These are phyloP conservation scores for Fomitiporia mediterranea DNA, from an alignment of 1,284 basidiomycete species.

Conservation along the genomic window DNA sequence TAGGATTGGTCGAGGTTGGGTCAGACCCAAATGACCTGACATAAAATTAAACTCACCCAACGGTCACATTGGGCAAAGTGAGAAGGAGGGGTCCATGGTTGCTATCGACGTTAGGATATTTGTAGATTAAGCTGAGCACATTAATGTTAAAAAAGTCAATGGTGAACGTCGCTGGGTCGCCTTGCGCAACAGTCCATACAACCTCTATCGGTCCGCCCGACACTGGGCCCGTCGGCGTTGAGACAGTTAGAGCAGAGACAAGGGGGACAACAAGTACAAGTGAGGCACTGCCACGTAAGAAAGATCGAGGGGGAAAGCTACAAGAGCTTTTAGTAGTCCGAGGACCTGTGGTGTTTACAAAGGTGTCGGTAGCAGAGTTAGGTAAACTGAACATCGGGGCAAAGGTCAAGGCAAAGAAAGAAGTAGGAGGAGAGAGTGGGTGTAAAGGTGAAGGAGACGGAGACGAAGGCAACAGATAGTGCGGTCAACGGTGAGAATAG, in stretches of 20 bases:
- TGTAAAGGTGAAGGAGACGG: too few relatives aligned
- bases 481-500: too few relatives aligned
- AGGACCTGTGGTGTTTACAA: too few relatives aligned
- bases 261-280: slow-evolving; percentile 40
- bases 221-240: slow-evolving; percentile 33
- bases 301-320: too few relatives aligned
- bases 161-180: slow-evolving; percentile 40
- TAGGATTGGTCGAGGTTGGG: neutral
- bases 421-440: too few relatives aligned
- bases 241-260: slow-evolving; percentile 44
- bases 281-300: slow-evolving; percentile 47
- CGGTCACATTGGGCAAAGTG: slow-evolving; percentile 45
- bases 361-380: too few relatives aligned
- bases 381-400: too few relatives aligned
- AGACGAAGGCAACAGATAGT: too few relatives aligned
- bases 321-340: too few relatives aligned
- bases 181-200: slow-evolving; percentile 39
- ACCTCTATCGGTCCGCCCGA: slow-evolving; percentile 38
- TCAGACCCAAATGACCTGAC: neutral
- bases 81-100: slow-evolving; percentile 34
- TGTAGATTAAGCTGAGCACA: slow-evolving; percentile 52
- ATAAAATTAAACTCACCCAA: slow-evolving; percentile 38
- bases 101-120: slow-evolving; percentile 53
- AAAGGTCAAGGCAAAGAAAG: too few relatives aligned
- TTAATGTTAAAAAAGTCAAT: slow-evolving; percentile 41